Conservation (phyloP, 176 grass and related monocot species). For the Cenchrus purpureus region DNA sequence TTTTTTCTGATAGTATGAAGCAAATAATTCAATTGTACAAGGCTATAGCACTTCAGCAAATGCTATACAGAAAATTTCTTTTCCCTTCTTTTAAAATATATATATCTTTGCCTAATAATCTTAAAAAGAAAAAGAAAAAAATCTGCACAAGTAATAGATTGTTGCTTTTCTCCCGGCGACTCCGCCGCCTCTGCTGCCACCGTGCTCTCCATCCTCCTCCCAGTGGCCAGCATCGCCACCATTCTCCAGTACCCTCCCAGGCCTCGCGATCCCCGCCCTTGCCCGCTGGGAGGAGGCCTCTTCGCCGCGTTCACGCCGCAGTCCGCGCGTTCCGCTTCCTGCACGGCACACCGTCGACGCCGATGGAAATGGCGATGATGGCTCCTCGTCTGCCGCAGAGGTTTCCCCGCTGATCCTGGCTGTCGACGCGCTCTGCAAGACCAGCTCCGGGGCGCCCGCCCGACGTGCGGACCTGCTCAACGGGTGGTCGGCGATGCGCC, state of each 20-base stretch:
- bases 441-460: constrained; percentile 41
- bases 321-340: constrained; percentile 69
- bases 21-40: no score
- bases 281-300: constrained; percentile 55
- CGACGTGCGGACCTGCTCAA: constrained; percentile 66
- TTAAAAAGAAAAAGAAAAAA: no score
- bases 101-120: no score
- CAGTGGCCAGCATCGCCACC: neutral
- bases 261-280: constrained; percentile 35
- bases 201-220: constrained; percentile 1
- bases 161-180: neutral
- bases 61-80: no score
- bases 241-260: constrained; percentile 41
- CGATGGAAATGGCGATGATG: neutral
- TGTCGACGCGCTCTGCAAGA: constrained; percentile 77
- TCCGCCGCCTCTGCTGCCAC: constrained; percentile 1
- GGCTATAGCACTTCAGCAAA: no score
- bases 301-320: constrained; percentile 64
- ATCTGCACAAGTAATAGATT: no score
- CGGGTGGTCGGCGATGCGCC: constrained; percentile 79
- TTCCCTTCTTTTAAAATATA: no score
- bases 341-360: constrained; percentile 22
- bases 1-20: no score
- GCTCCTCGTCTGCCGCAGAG: neutral
- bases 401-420: constrained; percentile 55